Evolutionary conservation across 352 stramenopile genomes (phyloP).

Genomic region (Phytophthora parvispora): DNA sequence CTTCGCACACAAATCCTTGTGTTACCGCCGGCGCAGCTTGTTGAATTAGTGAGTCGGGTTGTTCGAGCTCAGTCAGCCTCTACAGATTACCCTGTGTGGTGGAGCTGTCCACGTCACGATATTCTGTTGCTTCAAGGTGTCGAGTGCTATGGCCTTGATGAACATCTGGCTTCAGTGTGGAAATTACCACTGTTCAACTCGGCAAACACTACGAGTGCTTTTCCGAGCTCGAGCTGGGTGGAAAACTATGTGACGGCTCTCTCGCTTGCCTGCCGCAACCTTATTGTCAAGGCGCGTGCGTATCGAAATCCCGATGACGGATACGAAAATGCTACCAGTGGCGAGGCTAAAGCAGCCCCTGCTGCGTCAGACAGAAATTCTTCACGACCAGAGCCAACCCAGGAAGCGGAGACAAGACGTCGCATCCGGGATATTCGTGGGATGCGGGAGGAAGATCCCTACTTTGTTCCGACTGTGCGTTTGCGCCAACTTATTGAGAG

Average conservation of each 20-base stretch:
- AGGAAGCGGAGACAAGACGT: slow-evolving; percentile 43
- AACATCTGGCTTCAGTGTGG: slow-evolving; percentile 77
- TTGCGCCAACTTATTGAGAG: slow-evolving; percentile 59
- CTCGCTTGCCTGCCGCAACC: slow-evolving; percentile 40
- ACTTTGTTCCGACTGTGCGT: slow-evolving; percentile 44
- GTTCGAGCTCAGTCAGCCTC: slow-evolving; percentile 38
- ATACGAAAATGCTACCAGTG: slow-evolving; percentile 17
- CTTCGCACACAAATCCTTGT: slow-evolving; percentile 79
- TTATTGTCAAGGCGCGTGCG: slow-evolving; percentile 35
- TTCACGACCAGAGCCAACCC: not conserved
- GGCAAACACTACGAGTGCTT: slow-evolving; percentile 43
- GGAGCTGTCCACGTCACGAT: slow-evolving; percentile 79
- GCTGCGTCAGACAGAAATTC: not conserved
- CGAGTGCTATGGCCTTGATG: slow-evolving; percentile 85
- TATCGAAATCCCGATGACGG: slow-evolving; percentile 17
- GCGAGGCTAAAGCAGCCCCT: not conserved
- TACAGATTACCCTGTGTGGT: slow-evolving; percentile 75
- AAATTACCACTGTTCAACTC: slow-evolving; percentile 67
- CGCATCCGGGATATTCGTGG: slow-evolving; percentile 71
- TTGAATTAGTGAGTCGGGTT: slow-evolving; percentile 66
- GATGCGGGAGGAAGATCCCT: slow-evolving; percentile 76
- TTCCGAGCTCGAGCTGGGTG: slow-evolving; percentile 77
- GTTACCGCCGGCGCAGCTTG: slow-evolving; percentile 66
- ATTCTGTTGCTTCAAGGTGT: slow-evolving; percentile 86
- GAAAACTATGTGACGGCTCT: slow-evolving; percentile 79